phyloP scores from a whole-genome alignment of 2,329 filamentous ascomycete genomes.

The Talaromyces sp. region DNA sequence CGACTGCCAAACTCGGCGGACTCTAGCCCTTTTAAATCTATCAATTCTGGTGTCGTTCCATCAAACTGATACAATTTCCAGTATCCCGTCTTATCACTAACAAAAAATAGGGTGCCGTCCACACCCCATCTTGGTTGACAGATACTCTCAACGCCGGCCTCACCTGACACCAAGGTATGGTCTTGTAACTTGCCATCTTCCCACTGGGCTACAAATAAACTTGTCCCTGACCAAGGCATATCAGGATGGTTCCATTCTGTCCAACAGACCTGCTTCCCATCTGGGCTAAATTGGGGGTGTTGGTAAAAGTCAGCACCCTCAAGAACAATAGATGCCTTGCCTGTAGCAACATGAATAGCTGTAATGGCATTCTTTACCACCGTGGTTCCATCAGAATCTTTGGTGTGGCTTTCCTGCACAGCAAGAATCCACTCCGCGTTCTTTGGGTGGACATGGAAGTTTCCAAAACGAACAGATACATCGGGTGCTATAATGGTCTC shows the following conservation, averaged over 20 bases:
- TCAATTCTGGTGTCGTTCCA: slow-evolving; percentile 19
- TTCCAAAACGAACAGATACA: slow-evolving; percentile 39
- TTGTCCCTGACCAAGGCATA: slow-evolving; percentile 48
- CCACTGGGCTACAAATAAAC: slow-evolving; percentile 45
- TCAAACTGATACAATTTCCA: slow-evolving; percentile 43
- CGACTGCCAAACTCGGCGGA: slow-evolving; percentile 30
- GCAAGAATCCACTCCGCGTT: slow-evolving; percentile 44
- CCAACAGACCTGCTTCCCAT: slow-evolving; percentile 48
- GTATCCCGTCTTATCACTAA: slow-evolving; percentile 44
- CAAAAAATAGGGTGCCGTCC: slow-evolving; percentile 48
- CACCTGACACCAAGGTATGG: slow-evolving; percentile 38
- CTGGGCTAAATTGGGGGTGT: slow-evolving; percentile 46
- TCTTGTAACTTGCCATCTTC: slow-evolving; percentile 28
- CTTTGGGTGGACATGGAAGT: slow-evolving; percentile 42
- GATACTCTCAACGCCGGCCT: slow-evolving; percentile 38
- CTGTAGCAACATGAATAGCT: slow-evolving; percentile 22
- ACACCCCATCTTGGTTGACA: slow-evolving; percentile 50
- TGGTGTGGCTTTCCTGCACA: slow-evolving; percentile 26
- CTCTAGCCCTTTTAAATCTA: slow-evolving; percentile 38
- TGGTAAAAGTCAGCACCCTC: slow-evolving; percentile 52
- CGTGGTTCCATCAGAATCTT: background rate
- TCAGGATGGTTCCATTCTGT: slow-evolving; percentile 54
- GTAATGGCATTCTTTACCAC: slow-evolving; percentile 19
- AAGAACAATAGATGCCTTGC: slow-evolving; percentile 30
- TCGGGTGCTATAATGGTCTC: slow-evolving; percentile 24